Base-by-base conservation (phyloP, 2,329 filamentous ascomycete species). In the Penicillium sumatraense region DNA sequence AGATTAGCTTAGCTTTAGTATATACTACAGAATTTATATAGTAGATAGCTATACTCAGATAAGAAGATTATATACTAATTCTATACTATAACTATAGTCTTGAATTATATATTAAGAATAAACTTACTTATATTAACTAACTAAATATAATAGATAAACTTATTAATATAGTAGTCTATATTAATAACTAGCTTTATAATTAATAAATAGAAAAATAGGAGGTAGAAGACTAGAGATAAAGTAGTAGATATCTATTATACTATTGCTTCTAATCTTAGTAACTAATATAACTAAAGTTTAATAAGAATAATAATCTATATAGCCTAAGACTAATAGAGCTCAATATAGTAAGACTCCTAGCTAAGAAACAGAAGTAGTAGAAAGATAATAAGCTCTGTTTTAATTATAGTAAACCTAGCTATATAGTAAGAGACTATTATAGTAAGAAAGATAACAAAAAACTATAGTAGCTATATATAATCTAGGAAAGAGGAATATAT, bases 321-420 rank as follows among this genome's bases (percentile, higher is more conserved):
- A 47, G 51, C 3, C 51, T 26, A 33, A 1, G 21, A 49, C 44
- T 16, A 16, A 53, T 53, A 47, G 44, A 54, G 45, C 41, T 54
- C 23, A 35, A 47, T 35, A 35, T 29, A 47, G 27, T 23, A 23
- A 48, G 27, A 36, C 45, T 48, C 9, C 29, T 48, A 31, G 13
- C 13, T 21, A 16, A 31, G 35, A 44, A 53, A 24, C n/a, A 31
- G 18, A 36, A 53, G 29, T 18, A 23, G 11, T 20, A 29, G 8
- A 31, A 41, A 18, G 21, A 48, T 8, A 31, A 53, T 11, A 35
- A 26, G 13, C 20, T 53, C 8, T 53, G 27, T 38, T 53, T 53
- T 26, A 35, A 27, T 10, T 53, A 36, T 53, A 46, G 51, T n/a
- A 53, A 40, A 31, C 42, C 13, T 23, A 23, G 24, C 23, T 38